Evolutionary conservation across 169 alveolate genomes (phyloP).

Genomic region (Plasmodium chabaudi): DNA sequence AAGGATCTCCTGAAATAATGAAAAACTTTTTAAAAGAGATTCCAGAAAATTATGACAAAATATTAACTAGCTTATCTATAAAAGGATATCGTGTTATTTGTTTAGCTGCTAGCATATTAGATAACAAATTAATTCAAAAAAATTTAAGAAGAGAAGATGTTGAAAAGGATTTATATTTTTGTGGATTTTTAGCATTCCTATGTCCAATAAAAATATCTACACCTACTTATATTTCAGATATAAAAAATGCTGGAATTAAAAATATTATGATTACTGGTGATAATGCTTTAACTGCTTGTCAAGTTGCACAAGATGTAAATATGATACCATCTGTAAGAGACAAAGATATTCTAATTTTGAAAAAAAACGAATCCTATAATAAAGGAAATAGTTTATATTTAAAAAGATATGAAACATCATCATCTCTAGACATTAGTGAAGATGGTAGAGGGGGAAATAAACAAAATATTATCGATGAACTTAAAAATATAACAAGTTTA

Average conservation of each 20-base stretch:
- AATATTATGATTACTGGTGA: conserved; percentile 98
- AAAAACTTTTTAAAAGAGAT: conserved; percentile 87
- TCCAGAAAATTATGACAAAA: conserved; percentile 92
- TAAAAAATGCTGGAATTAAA: conserved; percentile 89
- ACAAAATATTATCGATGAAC: neutral
- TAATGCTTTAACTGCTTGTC: conserved; percentile 97
- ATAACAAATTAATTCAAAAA: conserved; percentile 20
- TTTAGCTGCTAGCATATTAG: conserved; percentile 81
- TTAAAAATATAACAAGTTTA: neutral
- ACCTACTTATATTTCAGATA: conserved; percentile 87
- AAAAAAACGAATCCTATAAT: conserved; percentile 78
- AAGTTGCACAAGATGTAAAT: conserved; percentile 93
- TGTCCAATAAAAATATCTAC: conserved; percentile 95
- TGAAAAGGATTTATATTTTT: conserved; percentile 93
- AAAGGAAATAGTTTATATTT: neutral
- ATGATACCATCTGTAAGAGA: conserved; percentile 39
- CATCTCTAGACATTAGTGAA: neutral
- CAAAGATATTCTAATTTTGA: conserved; percentile 77
- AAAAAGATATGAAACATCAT: neutral
- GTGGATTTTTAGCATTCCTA: conserved; percentile 95
- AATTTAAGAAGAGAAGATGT: conserved; percentile 87
- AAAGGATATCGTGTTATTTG: conserved; percentile 92
- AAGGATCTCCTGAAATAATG: conserved; percentile 98
- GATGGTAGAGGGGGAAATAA: no score
- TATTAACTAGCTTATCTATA: conserved; percentile 87